phyloP scores from a whole-genome alignment of 495 filamentous ascomycete genomes.

The Penicillium simplicissimum region DNA sequence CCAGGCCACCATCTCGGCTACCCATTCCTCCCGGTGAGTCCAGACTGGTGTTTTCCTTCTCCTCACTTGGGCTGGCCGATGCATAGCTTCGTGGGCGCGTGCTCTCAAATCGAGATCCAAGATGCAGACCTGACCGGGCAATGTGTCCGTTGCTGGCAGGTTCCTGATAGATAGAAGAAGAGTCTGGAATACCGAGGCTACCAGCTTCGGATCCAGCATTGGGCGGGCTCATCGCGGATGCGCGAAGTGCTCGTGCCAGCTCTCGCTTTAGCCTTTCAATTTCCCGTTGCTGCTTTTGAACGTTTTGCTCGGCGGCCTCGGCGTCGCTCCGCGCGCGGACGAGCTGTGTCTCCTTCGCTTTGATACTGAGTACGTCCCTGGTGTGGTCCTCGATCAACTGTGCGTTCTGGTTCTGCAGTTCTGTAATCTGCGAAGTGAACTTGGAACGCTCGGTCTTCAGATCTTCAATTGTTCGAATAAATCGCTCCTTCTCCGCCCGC shows the following conservation, averaged over 20 bases:
- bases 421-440: slow-evolving; percentile 75
- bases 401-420: slow-evolving; percentile 92
- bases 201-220: slow-evolving; percentile 34
- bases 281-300: slow-evolving; percentile 80
- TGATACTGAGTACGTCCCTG: slow-evolving; percentile 89
- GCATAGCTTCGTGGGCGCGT: slow-evolving; percentile 63
- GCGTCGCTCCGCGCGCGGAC: slow-evolving; percentile 87
- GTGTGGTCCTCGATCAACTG: slow-evolving; percentile 98
- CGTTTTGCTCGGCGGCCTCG: slow-evolving; percentile 81
- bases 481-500: slow-evolving; percentile 75
- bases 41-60: slow-evolving; percentile 69
- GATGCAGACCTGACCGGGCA: slow-evolving; percentile 39
- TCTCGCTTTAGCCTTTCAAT: slow-evolving; percentile 92
- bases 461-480: slow-evolving; percentile 71
- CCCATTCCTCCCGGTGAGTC: slow-evolving; percentile 42
- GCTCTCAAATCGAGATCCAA: slow-evolving; percentile 42
- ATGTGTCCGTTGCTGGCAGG: slow-evolving; percentile 30
- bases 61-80: slow-evolving; percentile 70
- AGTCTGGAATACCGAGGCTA: slow-evolving; percentile 39
- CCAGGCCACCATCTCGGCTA: slow-evolving; percentile 37
- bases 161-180: slow-evolving; percentile 40
- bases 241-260: slow-evolving; percentile 46
- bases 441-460: slow-evolving; percentile 71
- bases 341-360: slow-evolving; percentile 97
- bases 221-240: slow-evolving; percentile 44